Base-by-base conservation (phyloP, 768 basidiomycete genomes). In the Rhodotorula taiwanensis region DNA sequence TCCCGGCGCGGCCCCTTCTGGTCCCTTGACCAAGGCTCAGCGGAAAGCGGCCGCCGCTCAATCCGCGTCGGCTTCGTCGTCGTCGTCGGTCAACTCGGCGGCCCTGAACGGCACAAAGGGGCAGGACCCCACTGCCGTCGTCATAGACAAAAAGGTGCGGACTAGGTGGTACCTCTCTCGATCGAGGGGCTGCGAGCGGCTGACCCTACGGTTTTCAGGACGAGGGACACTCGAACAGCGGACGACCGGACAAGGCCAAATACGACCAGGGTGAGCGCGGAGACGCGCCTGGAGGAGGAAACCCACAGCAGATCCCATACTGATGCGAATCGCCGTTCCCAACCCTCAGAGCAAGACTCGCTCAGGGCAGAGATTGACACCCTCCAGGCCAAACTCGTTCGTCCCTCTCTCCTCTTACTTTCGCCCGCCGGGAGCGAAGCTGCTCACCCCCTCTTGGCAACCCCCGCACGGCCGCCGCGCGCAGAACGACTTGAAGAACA, bases 301-400 rank as follows among this genome's bases (percentile, higher is more conserved):
- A 49, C 18, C 3, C 13, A 1, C 33, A 4, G n/a, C 11, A 5
- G 23, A 36, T 10, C 13, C 23, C 2, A 21, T 30, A 4, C 43
- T 20, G 31, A 20, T 27, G 4, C 21, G 2, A 5, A 23, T 10
- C 36, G 13, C 10, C 39, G 28, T 36, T 28, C n/a, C 18, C 47
- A 5, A 3, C 51, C 23, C 23, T 10, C 48, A 56, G 91, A 97
- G 78, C 66, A 68, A 55, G 84, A 87, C 56, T 83, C 77, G 72
- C 78, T 93, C 69, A 90, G 87, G 76, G 77, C 80, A 30, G 87
- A 92, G 73, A 93, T 97, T 72, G 92, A 93, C 63, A 80, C 78
- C 51, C 76, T 91, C 52, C 89, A 95, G 76, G 76, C 76, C 27
- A 86, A 89, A 76, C 77, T 92, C 64, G 94, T 90, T 71, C 74